These are phyloP conservation scores for Ophiosphaerella korrae DNA, from an alignment of 2,329 filamentous ascomycete species.

Conservation along the genomic window DNA sequence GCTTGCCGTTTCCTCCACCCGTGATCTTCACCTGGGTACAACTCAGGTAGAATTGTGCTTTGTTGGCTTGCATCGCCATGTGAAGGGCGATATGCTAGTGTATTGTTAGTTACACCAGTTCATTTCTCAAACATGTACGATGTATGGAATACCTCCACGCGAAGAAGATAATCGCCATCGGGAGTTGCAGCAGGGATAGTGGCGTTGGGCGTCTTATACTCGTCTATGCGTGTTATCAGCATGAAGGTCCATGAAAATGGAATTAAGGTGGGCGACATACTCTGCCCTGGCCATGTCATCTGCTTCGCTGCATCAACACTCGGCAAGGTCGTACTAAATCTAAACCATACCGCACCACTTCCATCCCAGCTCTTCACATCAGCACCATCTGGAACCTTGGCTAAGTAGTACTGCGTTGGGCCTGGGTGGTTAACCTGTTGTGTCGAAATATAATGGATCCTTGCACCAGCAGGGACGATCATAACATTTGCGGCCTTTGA, in stretches of 20 bases:
- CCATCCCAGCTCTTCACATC: slow-evolving; percentile 35
- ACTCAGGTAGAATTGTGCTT: slow-evolving; percentile 47
- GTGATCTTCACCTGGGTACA: slow-evolving; percentile 53
- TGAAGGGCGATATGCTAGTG: slow-evolving; percentile 44
- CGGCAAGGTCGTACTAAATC: slow-evolving; percentile 34
- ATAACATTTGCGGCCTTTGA: slow-evolving; percentile 25
- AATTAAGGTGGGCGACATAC: slow-evolving; percentile 11
- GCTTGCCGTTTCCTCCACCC: slow-evolving; percentile 47
- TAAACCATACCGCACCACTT: slow-evolving; percentile 35
- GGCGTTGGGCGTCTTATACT: slow-evolving; percentile 39
- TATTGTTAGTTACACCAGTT: no score
- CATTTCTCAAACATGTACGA: no score
- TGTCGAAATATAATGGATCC: slow-evolving; percentile 34
- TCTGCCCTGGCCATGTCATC: slow-evolving; percentile 39
- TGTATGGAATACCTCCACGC: slow-evolving; percentile 29
- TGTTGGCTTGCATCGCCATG: slow-evolving; percentile 37
- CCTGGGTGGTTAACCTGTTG: slow-evolving; percentile 41
- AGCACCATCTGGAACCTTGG: slow-evolving; percentile 30
- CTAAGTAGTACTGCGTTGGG: slow-evolving; percentile 38
- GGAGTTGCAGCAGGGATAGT: slow-evolving; percentile 44
- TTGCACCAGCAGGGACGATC: slow-evolving; percentile 31
- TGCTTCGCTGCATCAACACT: slow-evolving; percentile 31
- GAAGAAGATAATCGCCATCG: slow-evolving; percentile 47
- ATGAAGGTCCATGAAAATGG: background rate
- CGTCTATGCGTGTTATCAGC: slow-evolving; percentile 16